Percentiles rank a stretch among this genome's conserved stretches.
Evolutionary conservation across 1,139 yeast genomes (phyloP).

Genomic region (Kodamaea plutei): DNA sequence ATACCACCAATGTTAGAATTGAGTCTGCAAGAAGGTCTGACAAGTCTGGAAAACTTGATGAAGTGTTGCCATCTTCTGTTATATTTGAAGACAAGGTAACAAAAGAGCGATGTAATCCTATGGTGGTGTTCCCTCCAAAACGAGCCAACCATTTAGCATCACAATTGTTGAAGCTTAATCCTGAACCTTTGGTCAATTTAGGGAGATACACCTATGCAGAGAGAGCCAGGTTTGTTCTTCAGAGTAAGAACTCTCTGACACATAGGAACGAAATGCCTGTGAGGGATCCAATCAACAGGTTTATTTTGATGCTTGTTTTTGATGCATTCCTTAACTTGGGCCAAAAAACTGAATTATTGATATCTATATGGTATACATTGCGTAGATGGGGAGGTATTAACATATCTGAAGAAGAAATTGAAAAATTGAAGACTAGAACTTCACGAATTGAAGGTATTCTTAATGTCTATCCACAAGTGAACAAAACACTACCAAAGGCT

Average conservation of each 20-base stretch:
- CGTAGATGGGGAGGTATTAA: slow-evolving; percentile 34
- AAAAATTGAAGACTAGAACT: slow-evolving; percentile 1
- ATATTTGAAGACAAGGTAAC: no score
- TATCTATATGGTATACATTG: slow-evolving; percentile 28
- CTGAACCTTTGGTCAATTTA: slow-evolving; percentile 35
- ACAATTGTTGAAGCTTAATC: no score
- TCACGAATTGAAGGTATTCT: slow-evolving; percentile 4
- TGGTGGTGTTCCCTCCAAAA: slow-evolving; percentile 32
- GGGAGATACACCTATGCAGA: slow-evolving; percentile 23
- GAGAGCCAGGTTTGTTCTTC: slow-evolving; percentile 11
- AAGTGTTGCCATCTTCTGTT: no score
- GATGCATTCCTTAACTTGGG: slow-evolving; percentile 35
- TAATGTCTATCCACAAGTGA: slow-evolving; percentile 4
- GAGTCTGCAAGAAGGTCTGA: slow-evolving; percentile 9
- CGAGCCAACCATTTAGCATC: no score
- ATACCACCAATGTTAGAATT: slow-evolving; percentile 16
- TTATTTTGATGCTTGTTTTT: slow-evolving; percentile 27
- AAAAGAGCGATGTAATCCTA: no score
- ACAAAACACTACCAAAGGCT: no score
- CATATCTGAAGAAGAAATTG: slow-evolving; percentile 8
- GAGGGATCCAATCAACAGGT: slow-evolving; percentile 26
- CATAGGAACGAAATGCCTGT: no score
- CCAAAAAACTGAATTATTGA: slow-evolving; percentile 26
- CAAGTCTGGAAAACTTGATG: slow-evolving; percentile 29
- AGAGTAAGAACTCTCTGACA: no score